Evolutionary conservation across 352 stramenopile species (phyloP).

Genomic region (Globisporangium acanthophoron): DNA sequence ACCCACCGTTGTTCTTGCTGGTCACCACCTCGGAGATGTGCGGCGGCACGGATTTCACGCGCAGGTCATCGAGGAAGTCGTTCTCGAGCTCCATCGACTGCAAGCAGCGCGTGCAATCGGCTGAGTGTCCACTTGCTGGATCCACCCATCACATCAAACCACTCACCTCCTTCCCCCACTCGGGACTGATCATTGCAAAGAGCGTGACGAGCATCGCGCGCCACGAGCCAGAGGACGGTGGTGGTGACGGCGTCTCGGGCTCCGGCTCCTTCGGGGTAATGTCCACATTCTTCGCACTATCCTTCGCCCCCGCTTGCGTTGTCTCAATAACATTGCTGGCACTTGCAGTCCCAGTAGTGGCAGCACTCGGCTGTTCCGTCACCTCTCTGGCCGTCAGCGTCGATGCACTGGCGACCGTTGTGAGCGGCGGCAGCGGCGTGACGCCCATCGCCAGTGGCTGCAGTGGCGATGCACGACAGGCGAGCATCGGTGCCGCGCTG

Average conservation of each 20-base stretch:
- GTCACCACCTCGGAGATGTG: slow-evolving; percentile 47
- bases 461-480: not conserved
- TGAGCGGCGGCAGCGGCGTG: slow-evolving; percentile 1
- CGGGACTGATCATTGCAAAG: slow-evolving; percentile 56
- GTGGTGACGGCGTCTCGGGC: slow-evolving; percentile 7
- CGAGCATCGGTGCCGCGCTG: slow-evolving; percentile 2
- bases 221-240: slow-evolving; percentile 28
- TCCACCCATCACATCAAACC: not conserved
- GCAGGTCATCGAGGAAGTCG: slow-evolving; percentile 40
- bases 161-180: slow-evolving; percentile 40
- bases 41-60: slow-evolving; percentile 38
- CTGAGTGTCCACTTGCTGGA: not conserved
- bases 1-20: slow-evolving; percentile 22
- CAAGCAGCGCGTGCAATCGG: not conserved
- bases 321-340: not conserved
- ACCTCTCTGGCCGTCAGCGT: slow-evolving; percentile 5
- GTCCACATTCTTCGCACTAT: not conserved
- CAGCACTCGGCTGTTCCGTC: not conserved
- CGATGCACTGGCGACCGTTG: slow-evolving; percentile 5
- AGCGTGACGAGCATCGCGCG: slow-evolving; percentile 50
- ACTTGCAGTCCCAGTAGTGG: not conserved
- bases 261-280: not conserved
- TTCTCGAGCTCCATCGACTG: slow-evolving; percentile 28
- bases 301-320: not conserved
- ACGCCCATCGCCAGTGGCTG: not conserved